Conservation (phyloP, 148 eudicot genomes). For the Vaccinium vitisidaea region DNA sequence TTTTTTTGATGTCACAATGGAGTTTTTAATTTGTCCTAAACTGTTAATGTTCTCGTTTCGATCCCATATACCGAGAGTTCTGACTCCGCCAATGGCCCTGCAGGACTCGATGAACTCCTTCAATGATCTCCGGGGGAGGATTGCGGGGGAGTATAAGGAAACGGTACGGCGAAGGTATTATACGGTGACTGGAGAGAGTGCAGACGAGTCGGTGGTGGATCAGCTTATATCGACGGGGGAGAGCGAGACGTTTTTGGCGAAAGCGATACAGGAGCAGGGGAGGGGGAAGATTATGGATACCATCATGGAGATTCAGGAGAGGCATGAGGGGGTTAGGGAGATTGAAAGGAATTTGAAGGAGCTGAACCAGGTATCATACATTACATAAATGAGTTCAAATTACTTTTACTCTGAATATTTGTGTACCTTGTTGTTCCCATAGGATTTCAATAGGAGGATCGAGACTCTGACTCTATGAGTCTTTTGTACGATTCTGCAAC, state of each 20-base stretch:
- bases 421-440: background rate
- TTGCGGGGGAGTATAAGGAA: constrained; percentile 66
- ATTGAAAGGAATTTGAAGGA: constrained; percentile 50
- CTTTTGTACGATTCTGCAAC: background rate
- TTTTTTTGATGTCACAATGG: background rate
- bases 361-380: constrained; percentile 35
- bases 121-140: constrained; percentile 49
- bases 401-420: background rate
- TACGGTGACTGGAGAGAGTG: constrained; percentile 86
- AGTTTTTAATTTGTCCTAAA: background rate
- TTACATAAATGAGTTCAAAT: background rate
- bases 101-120: constrained; percentile 72
- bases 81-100: constrained; percentile 11
- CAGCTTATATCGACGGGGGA: constrained; percentile 71
- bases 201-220: constrained; percentile 64
- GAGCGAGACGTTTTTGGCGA: constrained; percentile 78
- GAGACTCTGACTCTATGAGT: background rate
- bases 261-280: constrained; percentile 86
- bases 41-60: background rate
- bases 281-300: constrained; percentile 55
- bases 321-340: constrained; percentile 52
- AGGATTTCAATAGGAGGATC: background rate
- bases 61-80: background rate
- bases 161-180: constrained; percentile 77
- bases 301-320: constrained; percentile 50